A percentile compares a stretch with the other conserved stretches of the same genome.
These are phyloP conservation scores for Eucommia ulmoides DNA, from an alignment of 257 asterid species.

Conservation along the genomic window DNA sequence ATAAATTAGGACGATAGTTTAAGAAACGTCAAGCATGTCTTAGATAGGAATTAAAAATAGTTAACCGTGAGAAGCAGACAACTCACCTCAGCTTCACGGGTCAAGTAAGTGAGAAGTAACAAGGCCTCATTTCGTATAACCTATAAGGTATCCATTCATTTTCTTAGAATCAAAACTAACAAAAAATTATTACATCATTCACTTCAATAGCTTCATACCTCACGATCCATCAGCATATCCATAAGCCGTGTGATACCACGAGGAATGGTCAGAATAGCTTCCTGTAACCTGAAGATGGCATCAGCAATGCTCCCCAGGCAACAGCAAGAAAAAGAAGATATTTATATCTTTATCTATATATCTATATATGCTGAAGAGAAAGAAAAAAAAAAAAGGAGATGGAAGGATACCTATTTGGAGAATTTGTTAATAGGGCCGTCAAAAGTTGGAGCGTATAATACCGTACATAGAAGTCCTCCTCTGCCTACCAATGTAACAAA, in stretches of 20 bases:
- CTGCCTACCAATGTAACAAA: constrained; percentile 42
- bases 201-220: constrained; percentile 42
- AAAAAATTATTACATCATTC: constrained; percentile 4
- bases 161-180: neutral
- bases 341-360: too few species aligned
- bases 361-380: too few species aligned
- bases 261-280: constrained; percentile 85
- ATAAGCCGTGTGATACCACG: constrained; percentile 86
- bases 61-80: constrained; percentile 8
- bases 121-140: constrained; percentile 88
- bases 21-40: neutral
- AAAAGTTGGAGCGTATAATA: constrained; percentile 81
- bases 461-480: constrained; percentile 91
- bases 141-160: constrained; percentile 18
- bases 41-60: constrained; percentile 1
- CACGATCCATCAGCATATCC: constrained; percentile 99
- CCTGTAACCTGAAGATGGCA: constrained; percentile 61
- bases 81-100: constrained; percentile 94
- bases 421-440: constrained; percentile 83
- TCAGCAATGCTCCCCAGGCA: constrained; percentile 12
- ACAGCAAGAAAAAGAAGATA: too few species aligned
- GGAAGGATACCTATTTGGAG: constrained; percentile 56
- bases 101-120: constrained; percentile 79
- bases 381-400: constrained; percentile 5
- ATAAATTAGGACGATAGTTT: neutral